Base-by-base conservation (phyloP, 169 alveolate species). In the Cryptosporidium meleagridis region DNA sequence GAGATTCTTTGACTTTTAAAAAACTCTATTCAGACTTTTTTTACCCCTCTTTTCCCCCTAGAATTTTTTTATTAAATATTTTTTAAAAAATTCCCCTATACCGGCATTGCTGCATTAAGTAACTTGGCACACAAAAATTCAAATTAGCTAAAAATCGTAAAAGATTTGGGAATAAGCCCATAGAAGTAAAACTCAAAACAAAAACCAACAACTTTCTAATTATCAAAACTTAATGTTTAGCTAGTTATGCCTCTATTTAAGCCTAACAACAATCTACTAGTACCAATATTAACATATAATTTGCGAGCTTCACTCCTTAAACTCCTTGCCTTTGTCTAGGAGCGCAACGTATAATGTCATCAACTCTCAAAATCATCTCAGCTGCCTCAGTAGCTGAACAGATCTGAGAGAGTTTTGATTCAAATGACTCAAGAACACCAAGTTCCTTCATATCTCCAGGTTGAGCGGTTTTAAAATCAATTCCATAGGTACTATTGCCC, bases 321-420 rank as follows among this genome's bases (percentile, higher is more conserved):
- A 84, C 92, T 31, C 96, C 93, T 62, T 93, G 94, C 84, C 99
- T 95, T 94, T 97, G 96, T 71, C 99, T 97, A 35, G 99, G 99
- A 6, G 99, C 99, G 87, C 99, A 97, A 84, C 96, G 97, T 73
- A 98, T 98, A 91, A 98, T 97, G 94, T 97, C 98, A 85, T 98
- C 99, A 23, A 98, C 99, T 85, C 99, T 96, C 68, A 98, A 93
- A 70, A 98, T 98, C 95, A 97, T 92, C 93, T 98, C 99, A 18
- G 99, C 99, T 1, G 99, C 99, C 95, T 98, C 99, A 37, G 99
- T 95, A 16, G 99, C 99, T 37, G 98, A 94, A 71, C 98, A 94
- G 3, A 98, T 86, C 58, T 99, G 99, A 37, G 98, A 95, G 87
- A 98, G 97, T 92, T 98, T 98, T 12, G 99, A 97, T 89, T 97